These are phyloP conservation scores for Wallacemonas sp. DNA, from an alignment of 208 protist genomes.

Conservation along the genomic window DNA sequence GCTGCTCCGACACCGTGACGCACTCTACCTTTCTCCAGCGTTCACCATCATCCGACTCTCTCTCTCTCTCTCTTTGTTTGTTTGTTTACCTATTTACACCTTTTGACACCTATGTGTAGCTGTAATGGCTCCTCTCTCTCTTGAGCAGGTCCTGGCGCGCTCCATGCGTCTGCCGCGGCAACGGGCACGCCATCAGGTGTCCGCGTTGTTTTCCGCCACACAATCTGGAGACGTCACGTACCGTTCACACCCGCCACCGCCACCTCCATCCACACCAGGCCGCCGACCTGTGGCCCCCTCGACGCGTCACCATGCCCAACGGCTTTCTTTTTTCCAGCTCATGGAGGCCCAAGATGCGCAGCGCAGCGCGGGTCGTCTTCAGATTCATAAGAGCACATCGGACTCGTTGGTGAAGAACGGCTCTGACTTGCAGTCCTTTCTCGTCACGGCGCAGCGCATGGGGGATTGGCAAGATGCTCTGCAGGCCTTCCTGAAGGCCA, in stretches of 20 bases:
- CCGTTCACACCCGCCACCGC: background rate
- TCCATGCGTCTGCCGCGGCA: conserved; percentile 73
- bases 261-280: background rate
- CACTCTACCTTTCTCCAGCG: too few relatives aligned
- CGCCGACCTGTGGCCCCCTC: background rate
- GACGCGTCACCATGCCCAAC: conserved; percentile 16
- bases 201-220: conserved; percentile 21
- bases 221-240: background rate
- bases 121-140: conserved; percentile 67
- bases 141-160: conserved; percentile 86
- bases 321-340: conserved; percentile 48
- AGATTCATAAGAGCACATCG: conserved; percentile 32
- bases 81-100: too few relatives aligned
- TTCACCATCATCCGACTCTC: background rate
- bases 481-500: conserved; percentile 47
- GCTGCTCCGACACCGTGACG: too few relatives aligned
- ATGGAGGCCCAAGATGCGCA: conserved; percentile 67
- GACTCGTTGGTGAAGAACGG: conserved; percentile 58
- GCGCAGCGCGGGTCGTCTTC: conserved; percentile 31
- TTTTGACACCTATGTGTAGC: background rate
- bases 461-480: conserved; percentile 76
- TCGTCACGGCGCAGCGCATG: conserved; percentile 51
- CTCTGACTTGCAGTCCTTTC: conserved; percentile 66
- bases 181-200: conserved; percentile 25
- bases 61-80: background rate